These are phyloP conservation scores for Halophytophthora batemanensis DNA, from an alignment of 352 stramenopile genomes.

Conservation along the genomic window DNA sequence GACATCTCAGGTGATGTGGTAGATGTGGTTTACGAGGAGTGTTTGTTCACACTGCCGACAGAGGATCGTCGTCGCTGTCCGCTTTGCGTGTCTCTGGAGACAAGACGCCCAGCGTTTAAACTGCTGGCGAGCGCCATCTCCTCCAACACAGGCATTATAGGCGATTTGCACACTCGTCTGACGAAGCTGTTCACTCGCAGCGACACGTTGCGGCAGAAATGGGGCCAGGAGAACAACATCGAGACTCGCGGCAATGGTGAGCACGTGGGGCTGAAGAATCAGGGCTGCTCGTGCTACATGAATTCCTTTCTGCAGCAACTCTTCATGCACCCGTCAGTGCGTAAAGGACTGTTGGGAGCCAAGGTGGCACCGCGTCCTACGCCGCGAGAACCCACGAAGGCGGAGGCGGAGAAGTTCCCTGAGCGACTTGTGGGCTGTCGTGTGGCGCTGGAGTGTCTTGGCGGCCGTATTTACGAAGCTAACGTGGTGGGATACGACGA, in stretches of 20 bases:
- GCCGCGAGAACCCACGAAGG: constrained; percentile 77
- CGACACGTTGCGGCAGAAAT: constrained; percentile 64
- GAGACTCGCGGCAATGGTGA: constrained; percentile 79
- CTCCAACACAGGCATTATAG: constrained; percentile 56
- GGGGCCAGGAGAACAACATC: constrained; percentile 82
- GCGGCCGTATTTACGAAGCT: constrained; percentile 92
- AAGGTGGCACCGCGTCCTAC: constrained; percentile 55
- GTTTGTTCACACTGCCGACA: constrained; percentile 77
- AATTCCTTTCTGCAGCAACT: constrained; percentile 99
- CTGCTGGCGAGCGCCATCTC: constrained; percentile 78
- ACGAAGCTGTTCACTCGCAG: constrained; percentile 59
- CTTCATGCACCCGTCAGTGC: constrained; percentile 88
- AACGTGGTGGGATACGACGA: constrained; percentile 89
- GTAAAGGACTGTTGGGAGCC: constrained; percentile 72
- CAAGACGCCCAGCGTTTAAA: constrained; percentile 75
- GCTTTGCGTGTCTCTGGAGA: constrained; percentile 76
- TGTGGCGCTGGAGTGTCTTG: constrained; percentile 93
- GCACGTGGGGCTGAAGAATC: constrained; percentile 96
- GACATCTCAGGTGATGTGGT: constrained; percentile 64
- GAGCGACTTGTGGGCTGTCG: constrained; percentile 68
- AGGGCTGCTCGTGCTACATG: constrained; percentile 99
- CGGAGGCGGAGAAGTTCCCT: constrained; percentile 85
- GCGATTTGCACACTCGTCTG: constrained; percentile 53
- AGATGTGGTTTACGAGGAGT: constrained; percentile 82
- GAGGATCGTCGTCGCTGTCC: constrained; percentile 60